Conservation (phyloP, 345 rosid species). For the Dovyalis caffra region DNA sequence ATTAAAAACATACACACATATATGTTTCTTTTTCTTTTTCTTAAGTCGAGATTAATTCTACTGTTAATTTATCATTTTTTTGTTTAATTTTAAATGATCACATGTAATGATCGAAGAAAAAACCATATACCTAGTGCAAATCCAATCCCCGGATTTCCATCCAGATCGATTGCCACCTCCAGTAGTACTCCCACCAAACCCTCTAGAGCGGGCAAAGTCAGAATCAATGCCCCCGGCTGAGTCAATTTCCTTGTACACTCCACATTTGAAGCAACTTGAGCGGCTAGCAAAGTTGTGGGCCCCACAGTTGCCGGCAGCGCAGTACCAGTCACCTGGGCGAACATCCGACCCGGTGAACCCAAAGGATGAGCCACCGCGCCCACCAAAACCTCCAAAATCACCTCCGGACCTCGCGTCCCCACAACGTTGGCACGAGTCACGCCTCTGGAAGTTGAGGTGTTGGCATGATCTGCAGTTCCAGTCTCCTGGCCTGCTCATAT, state of each 20-base stretch:
- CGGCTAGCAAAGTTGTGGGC: constrained; percentile 95
- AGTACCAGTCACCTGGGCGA: constrained; percentile 97
- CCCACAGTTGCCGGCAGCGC: constrained; percentile 79
- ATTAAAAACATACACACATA: too few species aligned
- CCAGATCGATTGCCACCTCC: constrained; percentile 49
- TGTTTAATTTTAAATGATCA: too few species aligned
- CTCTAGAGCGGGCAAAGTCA: constrained; percentile 40
- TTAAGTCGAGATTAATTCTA: background rate
- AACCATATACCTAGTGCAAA: constrained; percentile 58
- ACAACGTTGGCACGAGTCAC: constrained; percentile 85
- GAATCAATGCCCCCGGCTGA: constrained; percentile 35
- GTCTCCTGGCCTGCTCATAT: constrained; percentile 83
- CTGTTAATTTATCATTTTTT: too few species aligned
- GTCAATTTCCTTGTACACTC: constrained; percentile 66
- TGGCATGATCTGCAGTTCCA: constrained; percentile 93
- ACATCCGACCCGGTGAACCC: constrained; percentile 89
- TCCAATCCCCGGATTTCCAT: constrained; percentile 96
- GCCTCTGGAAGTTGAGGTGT: constrained; percentile 82
- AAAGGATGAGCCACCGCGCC: constrained; percentile 54
- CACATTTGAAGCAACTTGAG: constrained; percentile 91
- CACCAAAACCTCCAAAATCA: constrained; percentile 47
- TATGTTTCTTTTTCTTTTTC: background rate
- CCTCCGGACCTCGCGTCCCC: constrained; percentile 35
- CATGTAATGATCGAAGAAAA: background rate
- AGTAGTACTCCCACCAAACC: constrained; percentile 32